Evolutionary conservation across 768 basidiomycete genomes (phyloP).

Genomic region (Suillus placidus): DNA sequence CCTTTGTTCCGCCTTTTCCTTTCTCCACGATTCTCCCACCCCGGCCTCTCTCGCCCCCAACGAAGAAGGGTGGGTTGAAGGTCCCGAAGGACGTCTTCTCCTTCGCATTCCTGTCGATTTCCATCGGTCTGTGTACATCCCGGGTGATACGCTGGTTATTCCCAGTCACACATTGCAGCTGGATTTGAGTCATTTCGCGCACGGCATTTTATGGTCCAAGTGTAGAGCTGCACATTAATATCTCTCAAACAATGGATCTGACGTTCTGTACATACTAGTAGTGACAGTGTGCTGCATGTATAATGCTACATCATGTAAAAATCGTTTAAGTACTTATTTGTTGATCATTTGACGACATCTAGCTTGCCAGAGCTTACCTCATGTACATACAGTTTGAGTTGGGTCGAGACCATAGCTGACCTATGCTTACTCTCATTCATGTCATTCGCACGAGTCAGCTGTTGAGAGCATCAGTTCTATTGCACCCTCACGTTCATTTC

Average conservation of each 20-base stretch:
- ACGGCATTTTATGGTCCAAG: not conserved
- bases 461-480: slow-evolving; percentile 2
- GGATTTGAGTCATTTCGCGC: slow-evolving; percentile 4
- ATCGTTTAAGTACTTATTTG: not conserved
- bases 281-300: not conserved
- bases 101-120: slow-evolving; percentile 4
- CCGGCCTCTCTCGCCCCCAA: not conserved
- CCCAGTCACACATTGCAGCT: slow-evolving; percentile 2
- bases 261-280: not conserved
- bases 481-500: slow-evolving; percentile 35
- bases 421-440: slow-evolving; percentile 7
- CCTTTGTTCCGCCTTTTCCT: not conserved
- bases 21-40: not conserved
- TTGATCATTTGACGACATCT: not conserved
- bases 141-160: slow-evolving; percentile 7
- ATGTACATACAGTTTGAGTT: not conserved
- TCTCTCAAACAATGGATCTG: not conserved
- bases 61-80: slow-evolving; percentile 6
- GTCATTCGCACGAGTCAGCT: slow-evolving; percentile 11
- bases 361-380: not conserved
- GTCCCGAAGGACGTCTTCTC: slow-evolving; percentile 5
- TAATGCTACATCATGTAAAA: not conserved
- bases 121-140: not conserved
- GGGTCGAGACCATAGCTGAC: not conserved
- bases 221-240: not conserved